Evolutionary conservation across 306 rosid genomes (phyloP), one percentile per base, ranked within the genome.

Genomic region (Rosa multiflora): DNA sequence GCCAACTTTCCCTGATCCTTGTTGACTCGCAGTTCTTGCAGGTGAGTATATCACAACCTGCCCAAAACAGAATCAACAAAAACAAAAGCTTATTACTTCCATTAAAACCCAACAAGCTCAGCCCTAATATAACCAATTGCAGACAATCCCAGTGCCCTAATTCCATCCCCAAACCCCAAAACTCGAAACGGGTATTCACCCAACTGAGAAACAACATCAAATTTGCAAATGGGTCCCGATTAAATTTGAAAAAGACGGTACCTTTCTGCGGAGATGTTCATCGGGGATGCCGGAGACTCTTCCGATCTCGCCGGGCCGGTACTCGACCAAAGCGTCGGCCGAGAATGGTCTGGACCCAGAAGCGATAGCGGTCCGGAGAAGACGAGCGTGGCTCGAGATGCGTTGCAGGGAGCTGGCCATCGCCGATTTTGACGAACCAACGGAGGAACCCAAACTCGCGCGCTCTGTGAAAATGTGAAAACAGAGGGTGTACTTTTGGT

Each of bases 1-100:
- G 74, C 99, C 99, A 83, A 91, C 84, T 75, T 93, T 95, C 79
- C 99, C 99, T 21, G 99, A 95, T 85, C 99, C 99, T 91, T 95
- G 99, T 64, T 95, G 99, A 56, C 90, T 67, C 15, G 99, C 99
- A 77, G 98, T 90, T 88, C 99, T 91, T 70, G 99, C 98, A 48
- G 99, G 99, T 21, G 98, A 90, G 96, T 84, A 91, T 81, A 95
- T 93, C 62, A 93, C 88, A 87, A 95, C 98, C 99, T 95, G 86
- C 75, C 80, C 39, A 44, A 35, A 67, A 17, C 29, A 46, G 9
- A 23, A 59, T 29, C 70, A 4, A 61, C 6, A 23, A 58, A 21
- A 56, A 56, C n/a, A 23, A 52, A 20, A 76, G 15, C n/a, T 63
- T 48, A 52, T 47, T 2, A 6, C 72, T 47, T 63, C 10, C 61